These are phyloP conservation scores for Tetracentron sinense DNA, from an alignment of 164 flowering plant genomes.

Conservation along the genomic window DNA sequence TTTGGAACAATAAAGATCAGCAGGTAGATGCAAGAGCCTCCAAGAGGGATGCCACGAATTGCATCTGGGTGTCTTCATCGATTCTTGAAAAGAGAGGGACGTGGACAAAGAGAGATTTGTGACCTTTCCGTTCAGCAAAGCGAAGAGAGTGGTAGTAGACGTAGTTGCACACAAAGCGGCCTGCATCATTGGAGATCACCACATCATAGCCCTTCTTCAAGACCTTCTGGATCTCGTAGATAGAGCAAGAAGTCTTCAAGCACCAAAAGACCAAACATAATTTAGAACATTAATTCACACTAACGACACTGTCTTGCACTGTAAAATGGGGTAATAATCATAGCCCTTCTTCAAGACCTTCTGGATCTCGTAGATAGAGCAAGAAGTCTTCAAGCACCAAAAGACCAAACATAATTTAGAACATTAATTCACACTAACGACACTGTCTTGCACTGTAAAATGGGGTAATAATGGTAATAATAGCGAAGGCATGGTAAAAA, in stretches of 20 bases:
- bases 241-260: constrained; percentile 42
- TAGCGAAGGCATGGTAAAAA: too few species aligned
- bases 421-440: too few species aligned
- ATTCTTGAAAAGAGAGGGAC: constrained; percentile 59
- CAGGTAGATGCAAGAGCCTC: constrained; percentile 46
- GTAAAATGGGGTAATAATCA: too few species aligned
- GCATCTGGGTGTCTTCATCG: constrained; percentile 65
- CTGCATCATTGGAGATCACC: constrained; percentile 51
- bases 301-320: too few species aligned
- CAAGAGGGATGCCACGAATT: constrained; percentile 42
- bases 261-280: constrained; percentile 7
- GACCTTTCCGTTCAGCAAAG: constrained; percentile 58
- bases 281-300: too few species aligned
- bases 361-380: constrained; percentile 32
- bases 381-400: constrained; percentile 38
- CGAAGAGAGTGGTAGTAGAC: constrained; percentile 71
- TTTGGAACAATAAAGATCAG: constrained; percentile 11
- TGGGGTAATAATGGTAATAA: too few species aligned
- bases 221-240: constrained; percentile 29
- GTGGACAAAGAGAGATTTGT: constrained; percentile 63
- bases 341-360: constrained; percentile 37
- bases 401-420: not conserved
- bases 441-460: too few species aligned
- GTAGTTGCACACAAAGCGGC: constrained; percentile 68
- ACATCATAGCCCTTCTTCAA: constrained; percentile 46